Conservation (phyloP, 2,329 filamentous ascomycete genomes). For the Fusarium sp. region DNA sequence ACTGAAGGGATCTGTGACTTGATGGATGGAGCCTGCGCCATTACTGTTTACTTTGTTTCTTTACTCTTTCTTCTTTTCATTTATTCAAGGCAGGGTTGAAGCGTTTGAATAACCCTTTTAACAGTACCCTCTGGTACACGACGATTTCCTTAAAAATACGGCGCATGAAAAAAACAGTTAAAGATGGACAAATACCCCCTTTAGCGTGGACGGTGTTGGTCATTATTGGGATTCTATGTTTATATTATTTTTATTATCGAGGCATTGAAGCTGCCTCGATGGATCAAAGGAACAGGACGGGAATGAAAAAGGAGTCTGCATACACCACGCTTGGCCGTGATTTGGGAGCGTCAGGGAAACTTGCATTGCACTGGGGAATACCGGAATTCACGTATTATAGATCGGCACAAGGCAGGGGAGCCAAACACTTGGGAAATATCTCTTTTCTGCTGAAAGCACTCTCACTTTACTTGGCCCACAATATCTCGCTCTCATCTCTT, state of each 20-base stretch:
- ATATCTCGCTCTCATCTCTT: conserved; percentile 11
- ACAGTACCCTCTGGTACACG: conserved; percentile 31
- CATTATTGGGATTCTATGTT: conserved; percentile 37
- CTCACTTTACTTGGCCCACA: conserved; percentile 27
- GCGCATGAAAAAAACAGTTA: conserved; percentile 46
- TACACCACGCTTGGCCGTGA: conserved; percentile 42
- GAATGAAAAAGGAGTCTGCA: conserved; percentile 44
- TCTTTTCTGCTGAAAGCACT: conserved; percentile 33
- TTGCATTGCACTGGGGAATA: conserved; percentile 41
- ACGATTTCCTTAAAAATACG: conserved; percentile 42
- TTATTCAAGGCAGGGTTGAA: conserved; percentile 30
- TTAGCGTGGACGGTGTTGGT: conserved; percentile 43
- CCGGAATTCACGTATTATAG: conserved; percentile 43
- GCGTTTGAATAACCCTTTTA: conserved; percentile 36
- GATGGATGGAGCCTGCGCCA: conserved; percentile 19
- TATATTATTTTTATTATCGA: conserved; percentile 24
- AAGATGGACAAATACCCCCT: conserved; percentile 49
- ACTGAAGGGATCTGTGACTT: conserved; percentile 31
- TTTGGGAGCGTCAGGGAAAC: conserved; percentile 37
- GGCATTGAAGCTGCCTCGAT: conserved; percentile 28
- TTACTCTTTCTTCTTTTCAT: conserved; percentile 7
- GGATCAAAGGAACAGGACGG: conserved; percentile 27
- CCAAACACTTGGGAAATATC: conserved; percentile 41
- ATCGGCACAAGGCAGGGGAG: conserved; percentile 42
- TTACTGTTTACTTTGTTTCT: conserved; percentile 7